phyloP scores from a whole-genome alignment of 352 stramenopile species.

The Globisporangium nagaii region DNA sequence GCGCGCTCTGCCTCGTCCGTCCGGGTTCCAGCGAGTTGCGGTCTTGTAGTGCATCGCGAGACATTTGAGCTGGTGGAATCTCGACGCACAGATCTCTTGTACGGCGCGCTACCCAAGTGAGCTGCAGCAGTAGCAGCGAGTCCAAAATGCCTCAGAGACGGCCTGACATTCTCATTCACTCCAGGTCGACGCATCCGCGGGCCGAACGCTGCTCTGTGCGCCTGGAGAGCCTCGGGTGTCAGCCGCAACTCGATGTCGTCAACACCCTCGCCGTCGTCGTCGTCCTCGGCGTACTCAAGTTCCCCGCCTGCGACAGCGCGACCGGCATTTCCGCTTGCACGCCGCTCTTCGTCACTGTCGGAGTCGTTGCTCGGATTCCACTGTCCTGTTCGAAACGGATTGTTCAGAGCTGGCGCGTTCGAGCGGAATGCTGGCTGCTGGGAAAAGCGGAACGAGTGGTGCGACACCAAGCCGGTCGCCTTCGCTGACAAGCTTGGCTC shows the following conservation, averaged over 20 bases:
- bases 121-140: slow-evolving; percentile 1
- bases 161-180: neutral
- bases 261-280: slow-evolving; percentile 10
- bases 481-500: neutral
- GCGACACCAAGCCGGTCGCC: neutral
- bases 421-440: slow-evolving; percentile 38
- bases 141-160: slow-evolving; percentile 6
- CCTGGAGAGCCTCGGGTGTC: slow-evolving; percentile 3
- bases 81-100: neutral
- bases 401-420: slow-evolving; percentile 25
- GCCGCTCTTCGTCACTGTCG: slow-evolving; percentile 29
- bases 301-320: neutral
- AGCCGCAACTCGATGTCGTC: slow-evolving; percentile 18
- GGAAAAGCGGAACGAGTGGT: slow-evolving; percentile 34
- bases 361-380: slow-evolving; percentile 40
- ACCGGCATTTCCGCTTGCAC: neutral
- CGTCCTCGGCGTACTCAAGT: neutral
- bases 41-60: neutral
- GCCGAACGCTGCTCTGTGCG: slow-evolving; percentile 7
- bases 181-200: neutral
- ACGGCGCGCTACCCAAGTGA: neutral
- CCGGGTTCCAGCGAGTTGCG: slow-evolving; percentile 4
- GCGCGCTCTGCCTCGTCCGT: slow-evolving; percentile 33
- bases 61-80: neutral
- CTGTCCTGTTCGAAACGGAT: slow-evolving; percentile 29